Evolutionary conservation across 2,329 filamentous ascomycete species (phyloP).

Genomic region (Epichloe bromicola): DNA sequence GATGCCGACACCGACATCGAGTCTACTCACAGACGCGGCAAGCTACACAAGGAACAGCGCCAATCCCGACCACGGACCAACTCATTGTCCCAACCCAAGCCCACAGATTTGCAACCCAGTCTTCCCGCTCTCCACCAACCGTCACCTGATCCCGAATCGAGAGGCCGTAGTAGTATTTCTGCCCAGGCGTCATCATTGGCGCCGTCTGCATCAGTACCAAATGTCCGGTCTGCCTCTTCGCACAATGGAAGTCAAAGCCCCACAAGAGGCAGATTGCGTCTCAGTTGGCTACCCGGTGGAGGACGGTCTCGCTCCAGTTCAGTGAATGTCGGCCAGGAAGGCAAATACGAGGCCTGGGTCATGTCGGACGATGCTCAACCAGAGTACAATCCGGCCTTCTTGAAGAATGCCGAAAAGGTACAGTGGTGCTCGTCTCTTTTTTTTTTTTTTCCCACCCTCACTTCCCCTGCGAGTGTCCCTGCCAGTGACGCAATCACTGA

Average conservation of each 20-base stretch:
- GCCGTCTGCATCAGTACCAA: conserved; percentile 8
- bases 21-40: conserved; percentile 10
- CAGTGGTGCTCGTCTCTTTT: not conserved
- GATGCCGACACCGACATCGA: conserved; percentile 5
- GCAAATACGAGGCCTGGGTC: conserved; percentile 36
- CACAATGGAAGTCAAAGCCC: conserved; percentile 30
- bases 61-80: conserved; percentile 18
- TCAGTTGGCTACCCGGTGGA: conserved; percentile 40
- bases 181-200: conserved; percentile 25
- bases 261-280: conserved; percentile 31
- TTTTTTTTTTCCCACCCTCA: not conserved
- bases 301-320: conserved; percentile 39
- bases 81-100: conserved; percentile 18
- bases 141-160: conserved; percentile 23
- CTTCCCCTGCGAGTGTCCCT: too few relatives aligned
- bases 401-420: conserved; percentile 44
- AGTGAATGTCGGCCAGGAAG: conserved; percentile 14
- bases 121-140: conserved; percentile 15
- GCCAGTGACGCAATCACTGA: not conserved
- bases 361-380: conserved; percentile 35
- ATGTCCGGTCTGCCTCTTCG: conserved; percentile 14
- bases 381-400: conserved; percentile 42
- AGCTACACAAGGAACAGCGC: conserved; percentile 19
- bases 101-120: conserved; percentile 10
- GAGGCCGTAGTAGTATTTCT: conserved; percentile 33